Evolutionary conservation across 345 rosid species (phyloP), one percentile per base, ranked within the genome.

Genomic region (Melaleuca quinquenervia): DNA sequence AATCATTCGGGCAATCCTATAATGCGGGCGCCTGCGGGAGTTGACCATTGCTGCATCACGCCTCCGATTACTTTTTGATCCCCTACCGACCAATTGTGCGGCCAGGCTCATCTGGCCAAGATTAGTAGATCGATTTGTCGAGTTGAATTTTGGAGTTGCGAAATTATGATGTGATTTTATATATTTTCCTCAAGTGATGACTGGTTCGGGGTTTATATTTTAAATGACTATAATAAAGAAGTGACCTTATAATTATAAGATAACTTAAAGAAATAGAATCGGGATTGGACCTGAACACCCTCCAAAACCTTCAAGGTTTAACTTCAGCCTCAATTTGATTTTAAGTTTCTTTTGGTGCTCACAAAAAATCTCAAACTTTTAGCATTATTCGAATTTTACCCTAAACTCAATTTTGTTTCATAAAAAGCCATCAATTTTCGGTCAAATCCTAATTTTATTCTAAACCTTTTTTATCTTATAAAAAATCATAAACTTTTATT

Each of bases 61-160:
- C 45, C 45, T 32, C 24, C 24, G 32, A 16, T 22, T 3, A 64
- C 45, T 32, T 32, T 32, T 5, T 3, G 78, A 64, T 64, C 78
- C 78, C 78, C 3, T 10, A 16, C 78, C 45, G 45, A 20, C 45
- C 78, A 29, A 16, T 29, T 16, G 76, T 44, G 8, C 24, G 22
- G 45, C 16, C 76, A 8, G 45, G 76, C 45, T 16, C 8, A 64
- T 18, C 45, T 36, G 45, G 45, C 45, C 24, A 64, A 64, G 32
- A 32, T 0, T 0, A 8, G 0, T 1, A 8, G 3, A 29, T 64
- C 14, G 8, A 64, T 64, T 32, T 5, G 0, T 1, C 4, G 76
- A 16, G 1, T 64, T 64, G 24, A 64, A 64, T 64, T 29, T 16
- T 8, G 6, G 22, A 18, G 78, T 10, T 64, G 24, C 1, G 22